Evolutionary conservation across 1,284 basidiomycete genomes (phyloP).

Genomic region (Volvariella surrecta): DNA sequence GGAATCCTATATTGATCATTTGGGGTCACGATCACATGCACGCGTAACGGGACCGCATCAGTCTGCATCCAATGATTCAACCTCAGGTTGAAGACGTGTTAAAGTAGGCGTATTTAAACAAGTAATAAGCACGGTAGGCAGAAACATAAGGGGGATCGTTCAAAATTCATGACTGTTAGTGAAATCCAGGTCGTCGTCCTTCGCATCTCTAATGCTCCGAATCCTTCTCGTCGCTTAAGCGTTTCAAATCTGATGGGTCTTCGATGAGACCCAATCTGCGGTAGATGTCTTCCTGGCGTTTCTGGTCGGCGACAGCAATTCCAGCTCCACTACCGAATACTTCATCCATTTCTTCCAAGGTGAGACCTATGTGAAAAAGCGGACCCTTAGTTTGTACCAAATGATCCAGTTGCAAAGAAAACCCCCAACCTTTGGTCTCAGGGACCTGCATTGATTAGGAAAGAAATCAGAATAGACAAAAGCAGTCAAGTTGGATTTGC

Average conservation of each 20-base stretch:
- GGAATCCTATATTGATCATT: no score
- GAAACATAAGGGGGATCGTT: no score
- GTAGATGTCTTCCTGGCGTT: conserved; percentile 47
- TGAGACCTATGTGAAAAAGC: conserved; percentile 29
- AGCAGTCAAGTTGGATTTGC: conserved; percentile 13
- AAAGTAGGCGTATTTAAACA: no score
- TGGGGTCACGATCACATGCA: no score
- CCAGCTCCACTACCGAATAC: conserved; percentile 49
- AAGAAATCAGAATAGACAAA: conserved; percentile 3
- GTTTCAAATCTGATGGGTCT: conserved; percentile 5
- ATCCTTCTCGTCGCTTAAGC: no score
- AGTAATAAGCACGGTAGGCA: no score
- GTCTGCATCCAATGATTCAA: no score
- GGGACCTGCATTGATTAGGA: conserved; percentile 41
- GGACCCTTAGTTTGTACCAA: conserved; percentile 53
- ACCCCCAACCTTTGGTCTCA: conserved; percentile 53
- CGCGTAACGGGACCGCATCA: no score
- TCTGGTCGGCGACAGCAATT: conserved; percentile 43
- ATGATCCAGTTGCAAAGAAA: background rate
- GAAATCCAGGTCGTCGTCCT: no score
- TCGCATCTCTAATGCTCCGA: no score
- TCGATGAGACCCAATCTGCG: conserved; percentile 43
- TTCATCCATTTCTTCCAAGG: conserved; percentile 65
- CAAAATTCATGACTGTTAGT: no score
- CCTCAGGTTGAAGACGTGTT: no score